A percentile compares a stretch with the other conserved stretches of the same genome.
phyloP scores from a whole-genome alignment of 371 early-diverging fungal genomes.

The Cokeromyces recurvatus region DNA sequence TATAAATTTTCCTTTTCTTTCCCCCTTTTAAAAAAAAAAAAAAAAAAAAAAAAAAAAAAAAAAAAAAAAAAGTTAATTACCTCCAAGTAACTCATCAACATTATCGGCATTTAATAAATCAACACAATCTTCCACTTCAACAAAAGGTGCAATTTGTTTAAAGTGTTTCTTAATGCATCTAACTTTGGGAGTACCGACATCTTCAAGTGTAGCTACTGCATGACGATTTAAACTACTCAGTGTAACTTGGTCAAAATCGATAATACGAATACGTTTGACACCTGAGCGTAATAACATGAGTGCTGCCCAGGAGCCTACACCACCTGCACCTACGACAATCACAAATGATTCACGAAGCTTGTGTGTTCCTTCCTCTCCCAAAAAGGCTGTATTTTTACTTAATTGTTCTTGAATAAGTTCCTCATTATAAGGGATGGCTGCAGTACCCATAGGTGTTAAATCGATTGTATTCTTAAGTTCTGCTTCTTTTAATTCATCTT shows the following conservation, averaged over 20 bases:
- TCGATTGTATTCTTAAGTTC: constrained; percentile 9
- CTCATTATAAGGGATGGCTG: constrained; percentile 37
- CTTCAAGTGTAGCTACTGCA: constrained; percentile 82
- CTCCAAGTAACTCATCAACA: constrained; percentile 69
- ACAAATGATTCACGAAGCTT: constrained; percentile 75
- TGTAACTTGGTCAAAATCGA: constrained; percentile 96
- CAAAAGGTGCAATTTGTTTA: constrained; percentile 72
- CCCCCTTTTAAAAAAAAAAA: too few species aligned
- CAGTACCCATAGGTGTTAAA: constrained; percentile 24
- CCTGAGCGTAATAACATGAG: constrained; percentile 89
- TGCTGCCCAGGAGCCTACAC: constrained; percentile 92
- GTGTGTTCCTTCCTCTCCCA: constrained; percentile 74
- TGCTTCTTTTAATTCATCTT: constrained; percentile 31
- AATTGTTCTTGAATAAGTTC: constrained; percentile 81
- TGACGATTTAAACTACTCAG: constrained; percentile 89
- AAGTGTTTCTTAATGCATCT: constrained; percentile 69
- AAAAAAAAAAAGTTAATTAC: too few species aligned
- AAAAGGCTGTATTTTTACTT: constrained; percentile 76
- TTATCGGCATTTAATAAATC: constrained; percentile 69
- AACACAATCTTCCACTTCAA: constrained; percentile 70
- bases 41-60: too few species aligned
- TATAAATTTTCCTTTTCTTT: too few species aligned
- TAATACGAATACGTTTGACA: constrained; percentile 79
- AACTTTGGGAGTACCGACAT: constrained; percentile 90
- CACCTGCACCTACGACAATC: constrained; percentile 93